Percentiles rank a stretch among this genome's conserved stretches.
These are phyloP conservation scores for Colletotrichum karsti DNA, from an alignment of 2,329 filamentous ascomycete species.

Conservation along the genomic window DNA sequence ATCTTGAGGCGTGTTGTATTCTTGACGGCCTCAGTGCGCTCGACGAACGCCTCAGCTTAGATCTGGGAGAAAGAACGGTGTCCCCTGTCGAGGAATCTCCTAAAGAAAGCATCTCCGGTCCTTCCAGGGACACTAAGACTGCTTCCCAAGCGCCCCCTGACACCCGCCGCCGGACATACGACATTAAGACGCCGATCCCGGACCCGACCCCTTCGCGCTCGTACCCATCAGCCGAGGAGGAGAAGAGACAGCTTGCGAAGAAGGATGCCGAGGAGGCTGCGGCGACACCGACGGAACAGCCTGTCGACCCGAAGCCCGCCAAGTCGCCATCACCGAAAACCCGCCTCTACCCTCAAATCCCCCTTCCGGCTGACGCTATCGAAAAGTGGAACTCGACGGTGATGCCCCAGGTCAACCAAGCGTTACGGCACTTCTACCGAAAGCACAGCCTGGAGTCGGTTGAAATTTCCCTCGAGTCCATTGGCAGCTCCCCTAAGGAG, in stretches of 20 bases:
- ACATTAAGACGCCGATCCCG: conserved; percentile 4
- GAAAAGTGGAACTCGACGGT: conserved; percentile 77
- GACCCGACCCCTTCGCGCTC: conserved; percentile 13
- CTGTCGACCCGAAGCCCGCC: conserved; percentile 10
- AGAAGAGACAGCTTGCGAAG: conserved; percentile 20
- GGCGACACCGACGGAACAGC: conserved; percentile 2
- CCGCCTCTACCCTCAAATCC: conserved; percentile 67
- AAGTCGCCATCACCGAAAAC: conserved; percentile 47
- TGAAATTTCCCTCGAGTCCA: conserved; percentile 79
- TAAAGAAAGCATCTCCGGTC: conserved; percentile 10
- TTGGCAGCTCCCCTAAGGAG: conserved; percentile 73
- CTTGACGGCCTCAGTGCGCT: conserved; percentile 67
- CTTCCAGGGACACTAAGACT: conserved; percentile 16
- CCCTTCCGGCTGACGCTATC: conserved; percentile 66
- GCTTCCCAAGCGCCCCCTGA: conserved; percentile 41
- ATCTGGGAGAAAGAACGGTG: conserved; percentile 43
- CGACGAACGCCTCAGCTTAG: conserved; percentile 60
- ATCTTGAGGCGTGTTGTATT: conserved; percentile 69
- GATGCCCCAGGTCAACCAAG: conserved; percentile 77
- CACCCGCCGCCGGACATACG: conserved; percentile 44
- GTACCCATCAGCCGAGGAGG: conserved; percentile 20
- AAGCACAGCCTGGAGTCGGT: conserved; percentile 77
- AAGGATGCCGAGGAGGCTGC: not conserved
- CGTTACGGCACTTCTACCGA: conserved; percentile 75
- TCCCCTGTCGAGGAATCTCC: conserved; percentile 1